phyloP scores from a whole-genome alignment of 164 flowering plant species.

The Vitis labrusca region DNA sequence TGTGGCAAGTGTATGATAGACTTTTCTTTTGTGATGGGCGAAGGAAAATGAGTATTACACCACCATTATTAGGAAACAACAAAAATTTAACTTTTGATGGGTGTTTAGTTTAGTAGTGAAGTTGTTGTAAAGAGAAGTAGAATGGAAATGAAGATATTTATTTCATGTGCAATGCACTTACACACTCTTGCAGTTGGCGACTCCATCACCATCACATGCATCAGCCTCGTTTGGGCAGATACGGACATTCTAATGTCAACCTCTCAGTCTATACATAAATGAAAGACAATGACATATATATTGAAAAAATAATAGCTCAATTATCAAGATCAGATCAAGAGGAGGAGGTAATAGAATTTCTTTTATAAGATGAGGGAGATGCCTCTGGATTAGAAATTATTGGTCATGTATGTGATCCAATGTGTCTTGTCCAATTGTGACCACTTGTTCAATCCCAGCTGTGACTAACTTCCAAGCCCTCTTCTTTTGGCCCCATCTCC shows the following conservation, averaged over 20 bases:
- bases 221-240: constrained; percentile 10
- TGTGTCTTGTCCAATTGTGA: constrained; percentile 43
- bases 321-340: constrained; percentile 45
- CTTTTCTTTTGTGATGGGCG: too few species aligned
- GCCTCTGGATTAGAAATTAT: constrained; percentile 44
- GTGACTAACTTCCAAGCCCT: constrained; percentile 29
- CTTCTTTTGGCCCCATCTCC: constrained; percentile 23
- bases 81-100: too few species aligned
- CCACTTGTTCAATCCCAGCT: constrained; percentile 48
- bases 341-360: neutral
- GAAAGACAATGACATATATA: neutral
- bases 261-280: constrained; percentile 5
- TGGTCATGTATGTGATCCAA: constrained; percentile 37
- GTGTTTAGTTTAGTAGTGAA: too few species aligned
- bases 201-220: constrained; percentile 16
- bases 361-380: constrained; percentile 18
- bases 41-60: too few species aligned
- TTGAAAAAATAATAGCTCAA: constrained; percentile 16
- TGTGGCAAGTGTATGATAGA: too few species aligned
- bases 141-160: neutral
- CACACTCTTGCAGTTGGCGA: neutral
- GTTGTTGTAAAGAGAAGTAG: neutral
- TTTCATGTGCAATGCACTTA: neutral
- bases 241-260: constrained; percentile 22
- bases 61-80: too few species aligned